Base-by-base conservation (phyloP, 768 basidiomycete genomes). In the Lyophyllum shimeji region DNA sequence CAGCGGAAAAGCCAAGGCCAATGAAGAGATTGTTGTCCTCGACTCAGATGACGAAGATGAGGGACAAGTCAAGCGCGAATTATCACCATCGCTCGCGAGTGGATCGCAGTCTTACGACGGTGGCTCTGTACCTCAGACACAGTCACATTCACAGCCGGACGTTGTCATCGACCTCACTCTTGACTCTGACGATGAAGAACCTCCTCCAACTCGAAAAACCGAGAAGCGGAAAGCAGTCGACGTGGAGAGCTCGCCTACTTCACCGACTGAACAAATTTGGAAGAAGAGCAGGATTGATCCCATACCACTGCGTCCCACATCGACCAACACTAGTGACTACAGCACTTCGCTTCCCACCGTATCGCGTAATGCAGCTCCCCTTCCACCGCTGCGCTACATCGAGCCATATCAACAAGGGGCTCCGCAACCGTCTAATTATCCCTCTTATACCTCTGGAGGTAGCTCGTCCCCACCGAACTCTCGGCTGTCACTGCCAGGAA, bases 121-220 rank as follows among this genome's bases (percentile, higher is more conserved):
- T 21, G 7, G 37, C 34, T 49, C 66, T 63, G 18, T 63, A 68
- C 56, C 65, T 64, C 63, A 71, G 54, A 73, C 61, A 12, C 61
- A 59, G 53, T 60, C 66, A 25, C 62, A 59, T 53, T 60, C 66
- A 25, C 62, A 63, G 52, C 47, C 66, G 21, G 71, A 74, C 12
- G 79, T 83, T 60, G 85, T 95, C 43, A 95, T 95, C 60, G 94
- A 96, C 67, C 73, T 96, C 56, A 95, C 94, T 2, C 73, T 86
- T 57, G 90, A 92, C 64, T 84, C 84, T 21, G 89, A 91, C 54
- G 89, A 90, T 12, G 93, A 94, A 20, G 81, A 77, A 25, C 63
- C 66, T 51, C 64, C 70, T 11, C 69, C 65, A 46, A 58, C 70
- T 11, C 71, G 65, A n/a, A 69, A 72, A 56, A 52, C 67, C 9